A percentile compares a stretch with the other conserved stretches of the same genome.
Conservation (phyloP, 306 rosid species). For the Quillaja saponaria region DNA sequence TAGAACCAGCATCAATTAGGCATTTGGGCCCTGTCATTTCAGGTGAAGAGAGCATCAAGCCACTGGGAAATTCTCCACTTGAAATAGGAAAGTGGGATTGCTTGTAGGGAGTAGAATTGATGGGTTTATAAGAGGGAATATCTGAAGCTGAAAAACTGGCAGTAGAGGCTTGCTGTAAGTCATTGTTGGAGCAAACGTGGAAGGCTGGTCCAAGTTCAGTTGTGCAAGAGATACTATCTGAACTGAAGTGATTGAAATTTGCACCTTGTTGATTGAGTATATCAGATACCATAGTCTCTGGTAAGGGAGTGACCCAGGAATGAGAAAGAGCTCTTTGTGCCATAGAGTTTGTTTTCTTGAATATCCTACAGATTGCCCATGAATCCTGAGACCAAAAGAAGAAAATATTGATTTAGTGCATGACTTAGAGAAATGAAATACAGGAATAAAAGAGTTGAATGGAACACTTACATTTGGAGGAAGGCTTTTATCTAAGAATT, state of each 20-base stretch:
- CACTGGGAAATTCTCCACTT: constrained; percentile 38
- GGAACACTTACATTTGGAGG: constrained; percentile 51
- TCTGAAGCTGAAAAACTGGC: constrained; percentile 41
- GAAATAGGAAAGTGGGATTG: constrained; percentile 32
- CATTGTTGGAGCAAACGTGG: constrained; percentile 38
- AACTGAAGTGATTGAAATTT: constrained; percentile 35
- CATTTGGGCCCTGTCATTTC: constrained; percentile 44
- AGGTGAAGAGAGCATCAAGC: constrained; percentile 44
- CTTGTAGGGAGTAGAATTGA: constrained; percentile 27
- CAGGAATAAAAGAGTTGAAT: neutral
- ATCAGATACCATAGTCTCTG: constrained; percentile 41
- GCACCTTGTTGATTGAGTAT: constrained; percentile 43
- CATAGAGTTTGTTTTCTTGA: constrained; percentile 70
- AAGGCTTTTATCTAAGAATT: constrained; percentile 47
- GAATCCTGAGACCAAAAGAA: constrained; percentile 55
- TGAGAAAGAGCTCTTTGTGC: constrained; percentile 68
- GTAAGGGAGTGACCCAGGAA: constrained; percentile 56
- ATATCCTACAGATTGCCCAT: constrained; percentile 91
- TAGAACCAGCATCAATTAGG: constrained; percentile 32
- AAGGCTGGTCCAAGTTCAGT: constrained; percentile 41
- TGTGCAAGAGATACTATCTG: constrained; percentile 49
- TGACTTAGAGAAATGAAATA: constrained; percentile 1
- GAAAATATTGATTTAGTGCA: constrained; percentile 2
- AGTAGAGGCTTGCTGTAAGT: constrained; percentile 29
- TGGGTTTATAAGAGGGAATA: constrained; percentile 37